Evolutionary conservation across 495 filamentous ascomycete genomes (phyloP).

Genomic region (Aspergillus affinis): DNA sequence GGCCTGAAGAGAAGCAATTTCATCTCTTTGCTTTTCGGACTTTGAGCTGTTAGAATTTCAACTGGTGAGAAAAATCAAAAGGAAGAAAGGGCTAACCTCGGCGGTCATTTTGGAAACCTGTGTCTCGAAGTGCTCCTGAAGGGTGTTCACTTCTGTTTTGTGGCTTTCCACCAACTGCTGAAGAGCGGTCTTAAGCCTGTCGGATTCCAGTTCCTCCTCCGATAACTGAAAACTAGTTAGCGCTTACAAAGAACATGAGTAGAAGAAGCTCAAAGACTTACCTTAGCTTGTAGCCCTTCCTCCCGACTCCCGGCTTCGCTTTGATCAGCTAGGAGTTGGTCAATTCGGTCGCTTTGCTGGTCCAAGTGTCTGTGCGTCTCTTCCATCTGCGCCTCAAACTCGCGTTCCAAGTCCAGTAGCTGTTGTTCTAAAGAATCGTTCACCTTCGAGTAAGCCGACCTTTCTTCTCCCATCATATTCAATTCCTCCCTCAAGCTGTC

Average conservation of each 20-base stretch:
- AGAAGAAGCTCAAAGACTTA: constrained; percentile 6
- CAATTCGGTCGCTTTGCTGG: constrained; percentile 31
- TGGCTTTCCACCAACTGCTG: constrained; percentile 24
- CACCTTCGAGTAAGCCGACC: constrained; percentile 23
- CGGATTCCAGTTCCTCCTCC: constrained; percentile 21
- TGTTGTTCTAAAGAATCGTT: constrained; percentile 20
- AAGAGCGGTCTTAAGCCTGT: constrained; percentile 23
- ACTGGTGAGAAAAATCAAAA: background rate
- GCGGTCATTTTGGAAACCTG: constrained; percentile 18
- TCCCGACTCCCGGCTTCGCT: constrained; percentile 20
- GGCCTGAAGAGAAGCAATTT: constrained; percentile 25
- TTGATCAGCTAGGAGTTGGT: constrained; percentile 21
- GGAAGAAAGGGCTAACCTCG: constrained; percentile 22
- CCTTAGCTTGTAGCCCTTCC: constrained; percentile 28
- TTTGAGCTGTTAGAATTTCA: background rate
- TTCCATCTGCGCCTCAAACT: constrained; percentile 19
- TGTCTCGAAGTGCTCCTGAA: constrained; percentile 19
- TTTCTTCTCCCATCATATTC: constrained; percentile 23
- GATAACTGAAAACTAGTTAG: constrained; percentile 17
- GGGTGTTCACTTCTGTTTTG: constrained; percentile 18
- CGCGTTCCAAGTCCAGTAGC: constrained; percentile 13
- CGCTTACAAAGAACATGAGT: background rate
- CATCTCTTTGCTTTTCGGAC: constrained; percentile 27
- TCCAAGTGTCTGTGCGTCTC: constrained; percentile 13
- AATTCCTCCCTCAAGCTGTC: constrained; percentile 17